Evolutionary conservation across 192 early-diverging fungal genomes (phyloP).

Genomic region (Rhizophagus sp.): DNA sequence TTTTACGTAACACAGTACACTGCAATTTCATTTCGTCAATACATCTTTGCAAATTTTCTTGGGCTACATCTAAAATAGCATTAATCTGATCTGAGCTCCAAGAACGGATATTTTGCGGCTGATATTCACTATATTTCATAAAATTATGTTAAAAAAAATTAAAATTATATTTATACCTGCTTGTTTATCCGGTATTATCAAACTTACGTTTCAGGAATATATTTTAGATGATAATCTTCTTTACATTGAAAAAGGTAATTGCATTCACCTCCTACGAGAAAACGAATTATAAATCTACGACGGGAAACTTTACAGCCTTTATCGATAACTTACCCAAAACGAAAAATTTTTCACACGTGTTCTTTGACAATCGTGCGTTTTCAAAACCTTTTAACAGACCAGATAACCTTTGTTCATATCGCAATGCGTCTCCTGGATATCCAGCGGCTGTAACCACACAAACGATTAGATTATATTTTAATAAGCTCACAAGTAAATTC

Average conservation of each 20-base stretch:
- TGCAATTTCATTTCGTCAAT: slow-evolving; percentile 67
- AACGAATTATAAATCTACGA: neutral
- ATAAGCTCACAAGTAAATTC: slow-evolving; percentile 64
- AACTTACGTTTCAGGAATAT: slow-evolving; percentile 62
- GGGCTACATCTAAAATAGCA: slow-evolving; percentile 74
- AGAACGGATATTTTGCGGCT: slow-evolving; percentile 43
- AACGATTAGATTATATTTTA: slow-evolving; percentile 65
- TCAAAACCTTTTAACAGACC: slow-evolving; percentile 74
- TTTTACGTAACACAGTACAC: slow-evolving; percentile 72
- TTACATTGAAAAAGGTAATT: slow-evolving; percentile 86
- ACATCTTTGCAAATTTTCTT: slow-evolving; percentile 62
- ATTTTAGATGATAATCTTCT: slow-evolving; percentile 59
- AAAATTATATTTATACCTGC: neutral
- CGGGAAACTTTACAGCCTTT: neutral
- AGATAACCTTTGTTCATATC: slow-evolving; percentile 77
- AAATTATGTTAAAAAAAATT: neutral
- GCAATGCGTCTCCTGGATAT: slow-evolving; percentile 66
- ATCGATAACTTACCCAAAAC: slow-evolving; percentile 57
- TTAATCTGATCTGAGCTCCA: slow-evolving; percentile 61
- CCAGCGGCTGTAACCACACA: slow-evolving; percentile 93
- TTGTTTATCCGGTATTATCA: neutral
- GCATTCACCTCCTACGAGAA: slow-evolving; percentile 73
- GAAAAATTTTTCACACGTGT: slow-evolving; percentile 65
- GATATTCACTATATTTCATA: slow-evolving; percentile 37
- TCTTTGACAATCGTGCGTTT: slow-evolving; percentile 43